A percentile compares a stretch with the other conserved stretches of the same genome.
Evolutionary conservation across 108 stramenopile species (phyloP).

Genomic region (Aurantiochytrium sp.): DNA sequence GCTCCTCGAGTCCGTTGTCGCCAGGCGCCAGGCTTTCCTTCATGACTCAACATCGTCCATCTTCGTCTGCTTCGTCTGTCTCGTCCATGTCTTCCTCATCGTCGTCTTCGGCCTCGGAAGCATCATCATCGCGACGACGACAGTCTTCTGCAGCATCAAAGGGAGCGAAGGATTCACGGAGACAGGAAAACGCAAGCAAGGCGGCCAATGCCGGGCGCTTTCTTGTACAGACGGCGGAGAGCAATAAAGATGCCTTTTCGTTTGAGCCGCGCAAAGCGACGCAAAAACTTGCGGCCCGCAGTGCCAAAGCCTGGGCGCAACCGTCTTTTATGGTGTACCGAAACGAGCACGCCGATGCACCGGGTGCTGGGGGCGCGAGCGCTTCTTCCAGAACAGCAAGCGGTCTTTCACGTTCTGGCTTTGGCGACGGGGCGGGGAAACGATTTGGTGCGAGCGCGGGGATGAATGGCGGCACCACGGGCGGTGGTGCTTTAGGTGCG

Average conservation of each 20-base stretch:
- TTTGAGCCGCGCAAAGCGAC: neutral
- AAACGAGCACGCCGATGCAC: neutral
- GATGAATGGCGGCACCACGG: neutral
- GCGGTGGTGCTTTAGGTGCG: neutral
- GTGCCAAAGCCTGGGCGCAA: neutral
- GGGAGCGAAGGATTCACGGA: too few species aligned
- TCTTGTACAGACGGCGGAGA: neutral
- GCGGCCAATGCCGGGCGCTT: neutral
- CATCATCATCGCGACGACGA: too few species aligned
- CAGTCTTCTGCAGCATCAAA: too few species aligned
- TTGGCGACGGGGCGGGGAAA: too few species aligned
- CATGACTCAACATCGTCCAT: too few species aligned
- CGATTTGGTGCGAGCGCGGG: neutral
- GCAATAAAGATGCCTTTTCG: neutral
- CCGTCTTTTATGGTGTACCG: neutral
- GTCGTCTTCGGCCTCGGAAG: too few species aligned
- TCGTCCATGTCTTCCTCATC: too few species aligned
- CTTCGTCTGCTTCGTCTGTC: too few species aligned
- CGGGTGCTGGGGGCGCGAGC: too few species aligned
- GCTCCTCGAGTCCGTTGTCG: neutral
- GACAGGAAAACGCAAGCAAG: neutral
- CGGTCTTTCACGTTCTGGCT: too few species aligned
- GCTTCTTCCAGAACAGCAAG: too few species aligned
- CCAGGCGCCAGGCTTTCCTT: neutral
- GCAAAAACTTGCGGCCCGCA: neutral